Percentiles rank a stretch among this genome's conserved stretches.
Evolutionary conservation across 345 rosid genomes (phyloP).

Genomic region (Citrus australasica): DNA sequence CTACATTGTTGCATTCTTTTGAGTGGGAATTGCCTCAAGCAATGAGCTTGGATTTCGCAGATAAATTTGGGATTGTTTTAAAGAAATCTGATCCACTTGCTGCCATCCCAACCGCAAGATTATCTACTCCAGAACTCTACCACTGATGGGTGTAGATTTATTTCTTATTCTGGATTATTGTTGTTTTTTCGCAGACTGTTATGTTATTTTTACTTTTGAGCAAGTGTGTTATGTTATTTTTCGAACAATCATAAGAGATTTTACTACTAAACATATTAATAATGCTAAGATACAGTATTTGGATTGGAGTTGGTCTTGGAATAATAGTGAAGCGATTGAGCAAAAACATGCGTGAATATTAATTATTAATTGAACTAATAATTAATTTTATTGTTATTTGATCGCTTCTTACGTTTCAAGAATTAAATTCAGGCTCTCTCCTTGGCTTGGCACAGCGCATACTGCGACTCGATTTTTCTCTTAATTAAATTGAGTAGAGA

Average conservation of each 20-base stretch:
- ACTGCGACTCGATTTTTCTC: too few relatives aligned
- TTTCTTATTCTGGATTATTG: too few relatives aligned
- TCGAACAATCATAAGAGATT: too few relatives aligned
- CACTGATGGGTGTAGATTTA: background rate
- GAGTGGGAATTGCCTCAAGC: conserved; percentile 7
- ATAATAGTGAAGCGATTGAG: conserved; percentile 4
- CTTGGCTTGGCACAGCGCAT: too few relatives aligned
- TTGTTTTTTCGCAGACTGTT: too few relatives aligned
- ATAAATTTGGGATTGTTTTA: conserved; percentile 15
- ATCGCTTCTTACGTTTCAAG: too few relatives aligned
- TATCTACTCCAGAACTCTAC: background rate
- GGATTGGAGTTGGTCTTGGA: conserved; percentile 2
- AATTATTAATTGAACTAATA: background rate
- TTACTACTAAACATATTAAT: too few relatives aligned
- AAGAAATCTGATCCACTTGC: conserved; percentile 5
- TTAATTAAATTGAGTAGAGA: too few relatives aligned
- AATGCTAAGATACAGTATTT: background rate
- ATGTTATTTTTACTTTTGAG: too few relatives aligned
- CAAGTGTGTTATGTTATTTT: too few relatives aligned
- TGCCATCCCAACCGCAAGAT: conserved; percentile 8
- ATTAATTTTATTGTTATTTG: background rate
- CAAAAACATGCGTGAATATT: conserved; percentile 4
- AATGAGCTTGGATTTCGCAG: background rate
- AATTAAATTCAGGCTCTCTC: too few relatives aligned
- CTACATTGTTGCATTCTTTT: conserved; percentile 1